Conservation (phyloP, 352 stramenopile species). For the Pythium diclinum region DNA sequence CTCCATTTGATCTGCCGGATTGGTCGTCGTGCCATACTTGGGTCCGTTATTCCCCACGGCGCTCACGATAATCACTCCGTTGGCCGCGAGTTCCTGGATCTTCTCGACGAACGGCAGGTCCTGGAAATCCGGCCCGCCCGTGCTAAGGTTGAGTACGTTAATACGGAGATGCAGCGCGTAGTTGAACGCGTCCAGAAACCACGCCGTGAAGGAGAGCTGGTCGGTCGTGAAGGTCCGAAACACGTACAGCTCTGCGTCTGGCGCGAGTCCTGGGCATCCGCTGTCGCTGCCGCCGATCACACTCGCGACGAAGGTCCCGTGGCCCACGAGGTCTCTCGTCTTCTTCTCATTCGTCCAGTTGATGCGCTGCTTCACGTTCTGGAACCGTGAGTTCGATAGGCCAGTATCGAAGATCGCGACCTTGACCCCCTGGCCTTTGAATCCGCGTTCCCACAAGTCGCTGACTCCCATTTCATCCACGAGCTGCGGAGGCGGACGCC, state of each 20-base stretch:
- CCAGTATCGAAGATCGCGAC: constrained; percentile 88
- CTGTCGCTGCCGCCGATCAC: constrained; percentile 56
- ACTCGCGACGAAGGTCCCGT: constrained; percentile 85
- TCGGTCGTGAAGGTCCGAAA: constrained; percentile 87
- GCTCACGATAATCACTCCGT: constrained; percentile 73
- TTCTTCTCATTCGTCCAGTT: constrained; percentile 88
- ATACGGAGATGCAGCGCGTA: constrained; percentile 77
- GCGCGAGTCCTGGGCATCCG: constrained; percentile 75
- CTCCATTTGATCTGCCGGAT: constrained; percentile 81
- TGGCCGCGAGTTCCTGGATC: constrained; percentile 72
- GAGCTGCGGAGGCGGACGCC: constrained; percentile 29
- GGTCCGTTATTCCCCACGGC: constrained; percentile 85
- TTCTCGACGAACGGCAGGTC: constrained; percentile 89
- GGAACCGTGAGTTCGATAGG: constrained; percentile 43
- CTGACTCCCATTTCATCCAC: constrained; percentile 53
- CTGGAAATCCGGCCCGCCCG: constrained; percentile 80
- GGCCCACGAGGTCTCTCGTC: constrained; percentile 67
- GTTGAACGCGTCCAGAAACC: constrained; percentile 90
- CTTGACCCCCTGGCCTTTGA: constrained; percentile 71
- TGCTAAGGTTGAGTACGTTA: constrained; percentile 86
- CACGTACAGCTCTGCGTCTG: constrained; percentile 69
- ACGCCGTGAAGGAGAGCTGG: constrained; percentile 86
- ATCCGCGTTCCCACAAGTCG: constrained; percentile 55
- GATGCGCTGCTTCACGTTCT: constrained; percentile 71
- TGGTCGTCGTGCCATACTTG: constrained; percentile 81